A percentile compares a stretch with the other conserved stretches of the same genome.
Evolutionary conservation across 352 stramenopile genomes (phyloP).

Genomic region (Thraustochytrium sp.): DNA sequence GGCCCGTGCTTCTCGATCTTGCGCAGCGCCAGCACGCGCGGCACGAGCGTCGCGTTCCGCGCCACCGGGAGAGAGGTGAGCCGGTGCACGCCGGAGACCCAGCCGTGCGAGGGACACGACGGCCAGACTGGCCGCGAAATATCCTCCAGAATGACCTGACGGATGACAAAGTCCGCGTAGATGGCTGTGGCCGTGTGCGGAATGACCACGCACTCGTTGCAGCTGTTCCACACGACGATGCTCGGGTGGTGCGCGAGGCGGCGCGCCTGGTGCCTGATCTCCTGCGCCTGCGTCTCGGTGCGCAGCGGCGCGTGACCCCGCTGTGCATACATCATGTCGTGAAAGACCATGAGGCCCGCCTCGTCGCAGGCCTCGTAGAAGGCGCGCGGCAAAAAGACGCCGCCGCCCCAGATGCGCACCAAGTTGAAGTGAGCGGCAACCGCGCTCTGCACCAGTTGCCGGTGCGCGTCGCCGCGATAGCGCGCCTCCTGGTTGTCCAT

Average conservation of each 20-base stretch:
- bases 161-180: slow-evolving; percentile 53
- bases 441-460: slow-evolving; percentile 46
- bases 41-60: neutral
- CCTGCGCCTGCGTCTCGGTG: slow-evolving; percentile 46
- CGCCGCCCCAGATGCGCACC: slow-evolving; percentile 54
- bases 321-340: slow-evolving; percentile 58
- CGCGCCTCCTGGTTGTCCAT: slow-evolving; percentile 57
- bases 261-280: slow-evolving; percentile 53
- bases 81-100: slow-evolving; percentile 50
- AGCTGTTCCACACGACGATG: slow-evolving; percentile 58
- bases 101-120: slow-evolving; percentile 55
- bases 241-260: slow-evolving; percentile 50
- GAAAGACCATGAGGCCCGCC: slow-evolving; percentile 52
- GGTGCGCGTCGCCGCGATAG: slow-evolving; percentile 27
- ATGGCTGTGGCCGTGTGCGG: slow-evolving; percentile 21
- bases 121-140: slow-evolving; percentile 53
- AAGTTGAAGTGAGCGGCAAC: slow-evolving; percentile 50
- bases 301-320: slow-evolving; percentile 47
- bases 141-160: slow-evolving; percentile 53
- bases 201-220: slow-evolving; percentile 55
- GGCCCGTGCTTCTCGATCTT: slow-evolving; percentile 55
- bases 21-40: neutral
- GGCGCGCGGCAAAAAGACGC: slow-evolving; percentile 47
- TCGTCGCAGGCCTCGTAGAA: slow-evolving; percentile 56
- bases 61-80: slow-evolving; percentile 40